Base-by-base conservation (phyloP, 345 rosid genomes). In the Orychophragmus violaceus region DNA sequence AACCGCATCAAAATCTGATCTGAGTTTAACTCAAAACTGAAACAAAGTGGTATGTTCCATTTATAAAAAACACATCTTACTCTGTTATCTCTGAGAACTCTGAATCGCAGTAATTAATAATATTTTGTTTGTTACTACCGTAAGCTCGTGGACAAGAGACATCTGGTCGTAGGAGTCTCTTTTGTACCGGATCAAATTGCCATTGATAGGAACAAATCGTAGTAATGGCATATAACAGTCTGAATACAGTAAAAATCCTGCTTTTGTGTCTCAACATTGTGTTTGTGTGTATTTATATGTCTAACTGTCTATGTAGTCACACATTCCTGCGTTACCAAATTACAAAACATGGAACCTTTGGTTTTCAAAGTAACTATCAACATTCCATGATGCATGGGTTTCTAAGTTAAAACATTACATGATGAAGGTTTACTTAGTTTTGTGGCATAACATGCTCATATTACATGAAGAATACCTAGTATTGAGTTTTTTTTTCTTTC, bases 1-100 rank as follows among this genome's bases (percentile, higher is more conserved):
- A 69, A 30, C 59, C 14, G 32, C 60, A 48, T 8, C 42, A n/a
- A 36, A 45, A 48, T 64, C n/a, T 46, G 58, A 52, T 64, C 5
- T n/a, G 41, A 10, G 3, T 30, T 62, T 8, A 10, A 37, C 13
- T 24, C 17, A 32, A 53, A 62, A 71, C 48, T 12, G 32, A 54
- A 33, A 22, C 24, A 62, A 17, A 33, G 23, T 18, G 22, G 39
- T 45, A 54, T 17, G 56, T 54, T 32, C 14, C 44, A 6, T 4
- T 8, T 13, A 22, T 11, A 48, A 1, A 39, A 45, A 54, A 32
- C 21, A 3, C 46, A 39, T 52, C 37, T 4, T 27, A 5, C 62
- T 44, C 9, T 17, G 58, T 13, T 23, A 41, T 41, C 48, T 32
- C 16, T 1, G 22, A 61, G 46, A 4, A 14, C 12, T 39, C 16